Evolutionary conservation across 1,284 basidiomycete genomes (phyloP), one percentile per base, ranked within the genome.

Genomic region (Trichosporon coremiiforme): DNA sequence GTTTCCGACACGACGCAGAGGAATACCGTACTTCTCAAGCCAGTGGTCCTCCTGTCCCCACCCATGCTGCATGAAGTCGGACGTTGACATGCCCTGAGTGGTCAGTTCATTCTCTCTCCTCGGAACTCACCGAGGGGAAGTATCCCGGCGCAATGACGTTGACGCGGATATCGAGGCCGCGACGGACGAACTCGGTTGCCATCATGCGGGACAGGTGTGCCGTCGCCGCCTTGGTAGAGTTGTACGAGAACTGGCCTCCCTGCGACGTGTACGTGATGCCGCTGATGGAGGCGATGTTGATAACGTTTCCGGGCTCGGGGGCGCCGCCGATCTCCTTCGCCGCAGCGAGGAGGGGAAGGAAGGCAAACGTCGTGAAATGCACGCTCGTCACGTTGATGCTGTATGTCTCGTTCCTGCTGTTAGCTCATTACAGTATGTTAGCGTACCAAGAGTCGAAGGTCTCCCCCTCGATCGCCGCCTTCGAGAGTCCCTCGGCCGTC

Each of bases 331-430:
- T 70, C 0, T 75, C 72, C 74, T 79, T 81, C 53, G 81, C 82
- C 5, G 77, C 78, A 15, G 74, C 73, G 6, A 84, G 77, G 17
- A 83, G 74, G 6, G 82, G 82, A 13, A 84, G 75, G 79, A 84
- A 81, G 17, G 82, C 82, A 62, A 80, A 81, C 4, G 81, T 73
- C 13, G 78, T 79, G 71, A 83, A 84, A 72, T 80, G 77, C 75
- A 80, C 80, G 13, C 79, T 80, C 1, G 79, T 76, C 45, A 75
- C 76, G 76, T 83, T 82, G 75, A 81, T 82, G 22, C 70, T 66
- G 74, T 79, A 81, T 12, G 74, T 77, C 38, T 78, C 71, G n/a
- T 72, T 29, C 65, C 65, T 66, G 65, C n/a, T 33, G 29, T 55
- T 6, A 55, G 31, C 47, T 15, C 3, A 0, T 8, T 7, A n/a